Evolutionary conservation across 805 yeast species (phyloP).

Genomic region (Saccharomycopsis sp.): DNA sequence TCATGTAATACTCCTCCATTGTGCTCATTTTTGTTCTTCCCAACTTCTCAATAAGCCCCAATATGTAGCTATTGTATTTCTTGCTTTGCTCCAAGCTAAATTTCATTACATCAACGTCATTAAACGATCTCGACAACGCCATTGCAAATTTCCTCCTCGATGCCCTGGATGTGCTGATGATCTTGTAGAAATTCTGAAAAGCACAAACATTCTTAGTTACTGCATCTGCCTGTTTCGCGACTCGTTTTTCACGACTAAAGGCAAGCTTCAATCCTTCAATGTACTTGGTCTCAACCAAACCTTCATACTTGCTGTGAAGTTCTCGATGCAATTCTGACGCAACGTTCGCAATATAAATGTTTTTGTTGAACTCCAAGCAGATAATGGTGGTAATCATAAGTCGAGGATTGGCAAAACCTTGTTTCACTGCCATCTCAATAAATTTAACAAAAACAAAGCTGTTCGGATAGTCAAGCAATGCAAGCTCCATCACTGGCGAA

Average conservation of each 20-base stretch:
- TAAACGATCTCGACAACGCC: slow-evolving; percentile 28
- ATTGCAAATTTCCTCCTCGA: slow-evolving; percentile 35
- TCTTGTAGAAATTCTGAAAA: slow-evolving; percentile 33
- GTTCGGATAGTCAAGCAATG: slow-evolving; percentile 34
- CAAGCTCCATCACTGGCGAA: slow-evolving; percentile 37
- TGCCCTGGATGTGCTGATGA: slow-evolving; percentile 33
- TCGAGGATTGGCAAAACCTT: slow-evolving; percentile 73
- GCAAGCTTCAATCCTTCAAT: slow-evolving; percentile 54
- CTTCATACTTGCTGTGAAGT: slow-evolving; percentile 58
- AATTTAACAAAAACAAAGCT: slow-evolving; percentile 42
- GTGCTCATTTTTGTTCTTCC: slow-evolving; percentile 32
- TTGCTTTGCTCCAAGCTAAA: slow-evolving; percentile 21
- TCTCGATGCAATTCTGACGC: slow-evolving; percentile 47
- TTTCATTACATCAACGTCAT: slow-evolving; percentile 24
- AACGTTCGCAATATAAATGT: slow-evolving; percentile 33
- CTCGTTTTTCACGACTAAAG: slow-evolving; percentile 27
- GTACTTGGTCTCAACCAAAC: slow-evolving; percentile 58
- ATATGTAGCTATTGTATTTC: slow-evolving; percentile 26
- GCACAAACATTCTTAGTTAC: background rate
- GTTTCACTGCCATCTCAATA: slow-evolving; percentile 44
- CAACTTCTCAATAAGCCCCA: slow-evolving; percentile 34
- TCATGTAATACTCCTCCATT: slow-evolving; percentile 42
- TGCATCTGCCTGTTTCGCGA: slow-evolving; percentile 21
- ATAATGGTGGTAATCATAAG: slow-evolving; percentile 58
- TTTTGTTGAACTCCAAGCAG: slow-evolving; percentile 53